Evolutionary conservation across 192 early-diverging fungal genomes (phyloP).

Genomic region (Glomus cerebriforme): DNA sequence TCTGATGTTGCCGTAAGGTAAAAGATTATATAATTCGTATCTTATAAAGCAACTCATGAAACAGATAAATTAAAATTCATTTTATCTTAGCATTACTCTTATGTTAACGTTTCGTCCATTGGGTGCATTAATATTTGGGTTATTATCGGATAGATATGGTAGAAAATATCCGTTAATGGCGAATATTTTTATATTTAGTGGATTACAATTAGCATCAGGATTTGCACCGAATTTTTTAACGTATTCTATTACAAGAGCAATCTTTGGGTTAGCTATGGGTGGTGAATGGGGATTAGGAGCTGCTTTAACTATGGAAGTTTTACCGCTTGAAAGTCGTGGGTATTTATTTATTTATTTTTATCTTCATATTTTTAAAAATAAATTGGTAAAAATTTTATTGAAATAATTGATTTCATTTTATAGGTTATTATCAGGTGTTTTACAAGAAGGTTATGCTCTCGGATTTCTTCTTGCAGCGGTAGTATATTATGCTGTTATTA

Average conservation of each 20-base stretch:
- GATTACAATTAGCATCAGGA: constrained; percentile 65
- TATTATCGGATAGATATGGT: constrained; percentile 66
- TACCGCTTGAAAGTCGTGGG: constrained; percentile 68
- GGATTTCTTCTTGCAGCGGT: constrained; percentile 69
- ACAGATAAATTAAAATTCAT: neutral
- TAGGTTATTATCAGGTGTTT: constrained; percentile 69
- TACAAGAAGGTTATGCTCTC: constrained; percentile 71
- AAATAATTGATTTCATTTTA: neutral
- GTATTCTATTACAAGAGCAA: constrained; percentile 59
- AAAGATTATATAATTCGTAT: neutral
- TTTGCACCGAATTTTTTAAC: constrained; percentile 61
- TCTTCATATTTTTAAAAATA: neutral
- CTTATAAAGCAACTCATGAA: neutral
- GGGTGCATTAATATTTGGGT: constrained; percentile 74
- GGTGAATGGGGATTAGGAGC: constrained; percentile 76
- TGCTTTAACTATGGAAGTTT: constrained; percentile 68
- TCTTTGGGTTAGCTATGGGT: constrained; percentile 74
- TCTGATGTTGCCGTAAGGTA: neutral
- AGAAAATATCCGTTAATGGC: constrained; percentile 69
- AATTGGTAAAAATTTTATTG: neutral
- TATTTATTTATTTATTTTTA: neutral
- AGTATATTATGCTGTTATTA: constrained; percentile 59
- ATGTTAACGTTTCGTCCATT: constrained; percentile 72
- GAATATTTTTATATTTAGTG: constrained; percentile 61
- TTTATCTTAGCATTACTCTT: constrained; percentile 57